Base-by-base conservation (phyloP, 2,329 filamentous ascomycete genomes). In the Emydomyces testavorans region DNA sequence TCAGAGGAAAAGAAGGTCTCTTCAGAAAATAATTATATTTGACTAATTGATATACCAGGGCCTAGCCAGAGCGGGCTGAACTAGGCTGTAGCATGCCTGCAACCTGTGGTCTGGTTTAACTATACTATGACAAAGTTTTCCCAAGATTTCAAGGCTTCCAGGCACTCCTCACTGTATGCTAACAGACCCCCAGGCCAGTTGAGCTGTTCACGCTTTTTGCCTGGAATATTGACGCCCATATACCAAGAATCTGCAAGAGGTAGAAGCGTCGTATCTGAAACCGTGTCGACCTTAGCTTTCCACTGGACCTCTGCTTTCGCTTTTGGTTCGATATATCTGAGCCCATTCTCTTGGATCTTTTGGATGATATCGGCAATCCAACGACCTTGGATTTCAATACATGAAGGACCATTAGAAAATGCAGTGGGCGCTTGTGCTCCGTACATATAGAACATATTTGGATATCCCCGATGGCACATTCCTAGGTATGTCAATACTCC, bases 401-500 rank as follows among this genome's bases (percentile, higher is more conserved):
- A 68, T 1, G 71, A 67, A 0, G 77, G 77, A 0, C 75, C 74
- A 53, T 79, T 80, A 60, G 66, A 61, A 6, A 79, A 64, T 0
- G 75, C 67, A 0, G 76, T 78, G 0, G 77, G 77, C 0, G 66
- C 74, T 20, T 80, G 77, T 0, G 70, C 63, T 0, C 76, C 76
- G 54, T 78, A 79, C 43, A 74, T 55, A 50, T 69, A 69, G 60
- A 75, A 73, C 64, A 74, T 65, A 40, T 76, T 76, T 0, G 71
- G 70, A 50, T 70, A 72, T 4, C 61, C 62, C 6, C 32, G 26
- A 13, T 45, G 40, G 18, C 35, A 47, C 45, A 54, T 46, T 16
- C 50, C 52, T 1, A 74, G 53, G 48, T 66, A 70, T 0, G 66
- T 66, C 26, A 57, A 54, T 3, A 63, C 61, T 0, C 63, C 63